phyloP scores from a whole-genome alignment of 2,329 filamentous ascomycete species.

The Cladosporium sp. region DNA sequence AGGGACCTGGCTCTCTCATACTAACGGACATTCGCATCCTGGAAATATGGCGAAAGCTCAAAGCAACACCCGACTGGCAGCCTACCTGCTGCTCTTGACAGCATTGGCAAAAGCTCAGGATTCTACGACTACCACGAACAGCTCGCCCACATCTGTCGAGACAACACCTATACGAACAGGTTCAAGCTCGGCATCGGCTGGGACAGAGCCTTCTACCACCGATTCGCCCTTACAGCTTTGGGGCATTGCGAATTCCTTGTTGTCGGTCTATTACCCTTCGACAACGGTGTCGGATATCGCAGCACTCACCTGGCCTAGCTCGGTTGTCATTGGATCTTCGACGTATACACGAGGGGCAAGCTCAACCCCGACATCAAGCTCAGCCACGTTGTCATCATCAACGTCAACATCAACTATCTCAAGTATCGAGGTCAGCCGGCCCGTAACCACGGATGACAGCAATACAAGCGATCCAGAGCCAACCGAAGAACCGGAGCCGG shows the following conservation, averaged over 20 bases:
- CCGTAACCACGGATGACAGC: background rate
- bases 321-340: conserved; percentile 17
- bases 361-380: conserved; percentile 8
- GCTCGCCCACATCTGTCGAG: background rate
- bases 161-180: background rate
- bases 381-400: background rate
- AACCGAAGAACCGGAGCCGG: background rate
- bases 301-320: conserved; percentile 16
- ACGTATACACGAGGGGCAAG: conserved; percentile 14
- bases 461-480: background rate
- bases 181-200: too few relatives aligned
- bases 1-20: too few relatives aligned
- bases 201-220: background rate
- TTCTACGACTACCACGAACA: background rate
- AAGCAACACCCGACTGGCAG: background rate
- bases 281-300: conserved; percentile 13
- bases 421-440: conserved; percentile 11
- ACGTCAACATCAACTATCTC: conserved; percentile 2
- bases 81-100: background rate
- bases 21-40: too few relatives aligned
- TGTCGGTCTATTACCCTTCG: conserved; percentile 16
- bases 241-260: conserved; percentile 14
- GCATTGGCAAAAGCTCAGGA: background rate
- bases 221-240: conserved; percentile 13
- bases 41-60: too few relatives aligned